These are phyloP conservation scores for Mallotus repandus DNA, from an alignment of 441 rosid species.

Conservation along the genomic window DNA sequence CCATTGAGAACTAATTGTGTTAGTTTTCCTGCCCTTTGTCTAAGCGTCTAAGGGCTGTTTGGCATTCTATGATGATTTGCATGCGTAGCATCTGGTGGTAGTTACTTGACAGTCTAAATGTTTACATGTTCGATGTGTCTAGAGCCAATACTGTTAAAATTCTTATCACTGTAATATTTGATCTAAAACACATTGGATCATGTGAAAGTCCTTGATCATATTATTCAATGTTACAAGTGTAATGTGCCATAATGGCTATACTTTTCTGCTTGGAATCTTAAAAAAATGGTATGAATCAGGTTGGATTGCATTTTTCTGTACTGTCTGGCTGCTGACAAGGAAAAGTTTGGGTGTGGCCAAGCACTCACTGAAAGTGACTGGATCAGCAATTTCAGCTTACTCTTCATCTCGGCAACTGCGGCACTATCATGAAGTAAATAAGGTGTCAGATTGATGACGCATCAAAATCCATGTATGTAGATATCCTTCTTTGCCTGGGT, in stretches of 20 bases:
- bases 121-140: neutral
- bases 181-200: neutral
- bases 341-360: slow-evolving; percentile 60
- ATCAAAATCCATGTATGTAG: slow-evolving; percentile 1
- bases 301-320: slow-evolving; percentile 83
- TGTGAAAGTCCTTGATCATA: neutral
- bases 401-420: slow-evolving; percentile 34
- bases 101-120: neutral
- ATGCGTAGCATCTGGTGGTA: neutral
- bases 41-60: neutral
- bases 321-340: slow-evolving; percentile 66
- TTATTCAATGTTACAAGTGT: neutral
- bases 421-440: slow-evolving; percentile 22
- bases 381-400: slow-evolving; percentile 59
- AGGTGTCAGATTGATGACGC: slow-evolving; percentile 23
- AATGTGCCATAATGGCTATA: neutral
- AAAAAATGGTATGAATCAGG: slow-evolving; percentile 48
- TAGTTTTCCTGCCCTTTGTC: neutral
- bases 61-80: neutral
- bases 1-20: neutral
- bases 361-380: slow-evolving; percentile 54
- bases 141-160: neutral
- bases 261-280: neutral
- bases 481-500: slow-evolving; percentile 1
- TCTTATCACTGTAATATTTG: neutral